A percentile compares a stretch with the other conserved stretches of the same genome.
Conservation (phyloP, 805 yeast species). For the Komagataella mondaviorum region DNA sequence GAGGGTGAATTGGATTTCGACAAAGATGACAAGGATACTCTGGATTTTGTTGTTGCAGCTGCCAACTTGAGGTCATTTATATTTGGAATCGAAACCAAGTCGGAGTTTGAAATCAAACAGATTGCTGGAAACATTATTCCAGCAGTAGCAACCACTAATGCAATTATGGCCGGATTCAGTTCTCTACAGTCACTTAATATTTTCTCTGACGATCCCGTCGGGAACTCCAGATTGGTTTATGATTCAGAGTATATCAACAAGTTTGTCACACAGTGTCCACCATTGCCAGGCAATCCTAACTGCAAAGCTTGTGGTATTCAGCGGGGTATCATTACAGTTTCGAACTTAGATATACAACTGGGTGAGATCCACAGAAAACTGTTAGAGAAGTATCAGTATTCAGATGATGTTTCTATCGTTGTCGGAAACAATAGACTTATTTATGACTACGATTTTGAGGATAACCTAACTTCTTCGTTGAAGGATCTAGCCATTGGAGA, state of each 20-base stretch:
- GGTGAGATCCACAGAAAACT: slow-evolving; percentile 38
- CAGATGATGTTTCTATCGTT: slow-evolving; percentile 44
- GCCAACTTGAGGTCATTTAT: slow-evolving; percentile 64
- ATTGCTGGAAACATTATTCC: slow-evolving; percentile 98
- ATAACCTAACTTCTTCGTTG: slow-evolving; percentile 40
- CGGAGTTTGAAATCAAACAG: slow-evolving; percentile 81
- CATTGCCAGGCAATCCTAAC: slow-evolving; percentile 49
- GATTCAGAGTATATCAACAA: slow-evolving; percentile 42
- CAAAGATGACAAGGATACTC: slow-evolving; percentile 88
- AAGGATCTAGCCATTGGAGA: slow-evolving; percentile 35
- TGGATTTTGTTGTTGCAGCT: slow-evolving; percentile 77
- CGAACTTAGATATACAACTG: slow-evolving; percentile 22
- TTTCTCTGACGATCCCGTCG: slow-evolving; percentile 21
- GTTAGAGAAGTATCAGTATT: slow-evolving; percentile 36
- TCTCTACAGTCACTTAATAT: slow-evolving; percentile 55
- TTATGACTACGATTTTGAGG: slow-evolving; percentile 84
- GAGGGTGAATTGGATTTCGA: slow-evolving; percentile 54
- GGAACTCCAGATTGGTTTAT: slow-evolving; percentile 32
- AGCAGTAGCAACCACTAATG: slow-evolving; percentile 96
- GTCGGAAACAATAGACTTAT: slow-evolving; percentile 43
- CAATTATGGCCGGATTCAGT: slow-evolving; percentile 84
- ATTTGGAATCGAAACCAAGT: slow-evolving; percentile 56
- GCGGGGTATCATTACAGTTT: slow-evolving; percentile 32
- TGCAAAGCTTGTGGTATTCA: slow-evolving; percentile 58
- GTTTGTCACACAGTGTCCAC: slow-evolving; percentile 48